Percentiles rank a stretch among this genome's conserved stretches.
These are phyloP conservation scores for Triticum urartu DNA, from an alignment of 176 grass and related monocot species.

Conservation along the genomic window DNA sequence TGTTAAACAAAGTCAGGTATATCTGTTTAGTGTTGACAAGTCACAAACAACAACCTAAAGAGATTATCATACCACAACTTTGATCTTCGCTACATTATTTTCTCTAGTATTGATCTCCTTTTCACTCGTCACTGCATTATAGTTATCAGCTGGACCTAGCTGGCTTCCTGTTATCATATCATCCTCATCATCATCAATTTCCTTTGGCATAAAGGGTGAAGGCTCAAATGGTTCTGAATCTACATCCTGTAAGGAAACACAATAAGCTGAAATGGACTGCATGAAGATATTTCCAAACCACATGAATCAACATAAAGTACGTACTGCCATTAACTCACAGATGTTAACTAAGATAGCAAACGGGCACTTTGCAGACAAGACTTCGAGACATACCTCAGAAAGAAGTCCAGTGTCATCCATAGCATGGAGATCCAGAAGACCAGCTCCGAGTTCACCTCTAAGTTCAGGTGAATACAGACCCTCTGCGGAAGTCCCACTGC, in stretches of 20 bases:
- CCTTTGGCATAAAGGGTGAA: constrained; percentile 85
- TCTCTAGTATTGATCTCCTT: constrained; percentile 65
- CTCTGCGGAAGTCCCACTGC: constrained; percentile 47
- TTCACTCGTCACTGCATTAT: constrained; percentile 49
- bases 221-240: constrained; percentile 87
- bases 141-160: constrained; percentile 68
- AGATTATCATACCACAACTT: constrained; percentile 83
- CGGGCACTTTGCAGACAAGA: neutral
- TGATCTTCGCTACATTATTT: constrained; percentile 98
- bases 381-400: constrained; percentile 66
- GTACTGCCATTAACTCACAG: neutral
- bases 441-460: constrained; percentile 97
- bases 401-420: constrained; percentile 95
- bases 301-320: constrained; percentile 35
- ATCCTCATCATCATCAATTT: constrained; percentile 78
- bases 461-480: constrained; percentile 93
- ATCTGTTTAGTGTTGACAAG: constrained; percentile 11
- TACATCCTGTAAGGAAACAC: constrained; percentile 69
- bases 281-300: constrained; percentile 22
- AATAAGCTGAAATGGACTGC: constrained; percentile 22
- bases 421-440: constrained; percentile 93
- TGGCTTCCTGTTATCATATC: constrained; percentile 55
- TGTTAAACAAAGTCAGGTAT: constrained; percentile 37
- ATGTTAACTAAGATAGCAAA: constrained; percentile 12
- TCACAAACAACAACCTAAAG: constrained; percentile 22